Evolutionary conservation across 495 filamentous ascomycete genomes (phyloP).

Genomic region (Niebla homalea): DNA sequence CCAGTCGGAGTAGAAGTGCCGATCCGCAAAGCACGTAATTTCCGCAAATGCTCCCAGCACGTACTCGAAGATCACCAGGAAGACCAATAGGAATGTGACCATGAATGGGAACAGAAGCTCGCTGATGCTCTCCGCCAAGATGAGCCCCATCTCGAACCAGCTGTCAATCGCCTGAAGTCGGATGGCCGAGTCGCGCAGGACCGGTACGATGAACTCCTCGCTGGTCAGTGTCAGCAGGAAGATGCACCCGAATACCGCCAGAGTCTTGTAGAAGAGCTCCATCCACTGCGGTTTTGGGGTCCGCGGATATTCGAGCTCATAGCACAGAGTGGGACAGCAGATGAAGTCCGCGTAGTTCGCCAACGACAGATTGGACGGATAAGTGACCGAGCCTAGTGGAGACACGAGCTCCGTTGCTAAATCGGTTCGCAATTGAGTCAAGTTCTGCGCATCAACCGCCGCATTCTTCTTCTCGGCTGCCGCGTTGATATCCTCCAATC

Average conservation of each 20-base stretch:
- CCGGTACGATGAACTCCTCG: conserved; percentile 92
- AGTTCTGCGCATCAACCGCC: conserved; percentile 31
- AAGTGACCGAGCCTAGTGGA: conserved; percentile 76
- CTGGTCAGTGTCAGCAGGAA: conserved; percentile 83
- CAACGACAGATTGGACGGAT: conserved; percentile 75
- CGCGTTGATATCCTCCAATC: conserved; percentile 23
- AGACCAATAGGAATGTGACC: conserved; percentile 87
- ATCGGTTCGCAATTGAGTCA: conserved; percentile 64
- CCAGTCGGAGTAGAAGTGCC: conserved; percentile 96
- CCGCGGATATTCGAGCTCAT: conserved; percentile 92
- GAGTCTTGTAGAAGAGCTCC: conserved; percentile 70
- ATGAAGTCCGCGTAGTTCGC: conserved; percentile 77
- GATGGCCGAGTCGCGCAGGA: conserved; percentile 59
- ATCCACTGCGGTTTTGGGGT: conserved; percentile 59
- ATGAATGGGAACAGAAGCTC: conserved; percentile 94
- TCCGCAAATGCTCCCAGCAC: conserved; percentile 89
- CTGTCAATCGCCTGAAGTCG: conserved; percentile 48
- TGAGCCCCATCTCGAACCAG: conserved; percentile 53
- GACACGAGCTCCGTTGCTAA: conserved; percentile 83
- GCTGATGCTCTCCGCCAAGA: conserved; percentile 85
- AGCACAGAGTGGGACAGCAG: conserved; percentile 90
- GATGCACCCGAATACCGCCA: conserved; percentile 92
- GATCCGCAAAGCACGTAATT: conserved; percentile 82
- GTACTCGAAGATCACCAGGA: conserved; percentile 96
- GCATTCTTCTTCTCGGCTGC: conserved; percentile 23